Conservation (phyloP, 805 yeast genomes). For the Komagataella populi region DNA sequence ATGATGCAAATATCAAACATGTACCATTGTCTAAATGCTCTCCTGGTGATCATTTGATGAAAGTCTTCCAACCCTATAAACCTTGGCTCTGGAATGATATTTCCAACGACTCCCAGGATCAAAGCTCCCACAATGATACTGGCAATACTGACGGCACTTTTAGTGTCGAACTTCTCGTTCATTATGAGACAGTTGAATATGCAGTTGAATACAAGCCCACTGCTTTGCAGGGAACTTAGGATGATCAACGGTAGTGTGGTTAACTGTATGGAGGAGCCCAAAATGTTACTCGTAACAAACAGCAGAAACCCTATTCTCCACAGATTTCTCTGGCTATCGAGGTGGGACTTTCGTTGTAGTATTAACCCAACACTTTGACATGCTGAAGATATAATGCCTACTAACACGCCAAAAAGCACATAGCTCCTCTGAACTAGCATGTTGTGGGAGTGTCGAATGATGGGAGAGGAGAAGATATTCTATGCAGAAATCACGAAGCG, state of each 20-base stretch:
- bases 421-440: background rate
- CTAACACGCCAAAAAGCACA: constrained; percentile 12
- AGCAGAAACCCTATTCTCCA: constrained; percentile 69
- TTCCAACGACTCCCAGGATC: constrained; percentile 63
- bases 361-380: constrained; percentile 75
- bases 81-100: constrained; percentile 23
- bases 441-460: background rate
- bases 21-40: constrained; percentile 48
- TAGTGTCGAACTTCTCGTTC: constrained; percentile 49
- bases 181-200: constrained; percentile 55
- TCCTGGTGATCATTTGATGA: constrained; percentile 23
- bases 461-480: background rate
- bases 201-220: constrained; percentile 80
- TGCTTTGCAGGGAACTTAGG: constrained; percentile 72
- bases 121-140: constrained; percentile 65
- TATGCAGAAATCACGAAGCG: background rate
- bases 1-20: constrained; percentile 18
- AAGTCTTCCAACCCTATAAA: constrained; percentile 24
- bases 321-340: constrained; percentile 27
- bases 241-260: constrained; percentile 73
- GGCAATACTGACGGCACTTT: constrained; percentile 49
- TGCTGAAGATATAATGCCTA: constrained; percentile 65
- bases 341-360: constrained; percentile 66
- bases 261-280: constrained; percentile 76
- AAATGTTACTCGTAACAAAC: constrained; percentile 58